phyloP scores from a whole-genome alignment of 148 eudicot genomes.

The Camellia lanceoleosa region DNA sequence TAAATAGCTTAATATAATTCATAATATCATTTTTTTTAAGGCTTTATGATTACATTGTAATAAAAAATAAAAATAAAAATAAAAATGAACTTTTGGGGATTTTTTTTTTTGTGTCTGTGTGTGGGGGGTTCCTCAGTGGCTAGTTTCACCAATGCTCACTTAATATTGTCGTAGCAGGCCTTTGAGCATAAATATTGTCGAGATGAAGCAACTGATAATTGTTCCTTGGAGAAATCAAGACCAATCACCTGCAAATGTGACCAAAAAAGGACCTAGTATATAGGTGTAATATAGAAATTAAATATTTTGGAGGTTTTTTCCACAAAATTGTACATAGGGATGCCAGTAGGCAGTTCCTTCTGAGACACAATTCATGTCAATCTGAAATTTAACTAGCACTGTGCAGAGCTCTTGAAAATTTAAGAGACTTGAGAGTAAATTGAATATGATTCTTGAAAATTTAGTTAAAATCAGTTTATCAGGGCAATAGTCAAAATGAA shows the following conservation, averaged over 20 bases:
- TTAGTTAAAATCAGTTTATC: background rate
- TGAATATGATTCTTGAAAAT: background rate
- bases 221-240: constrained; percentile 76
- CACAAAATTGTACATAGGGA: background rate
- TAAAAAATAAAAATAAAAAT: background rate
- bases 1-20: background rate
- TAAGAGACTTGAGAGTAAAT: background rate
- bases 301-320: background rate
- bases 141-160: constrained; percentile 67
- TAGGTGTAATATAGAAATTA: background rate
- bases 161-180: constrained; percentile 63
- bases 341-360: background rate
- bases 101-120: background rate
- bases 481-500: background rate
- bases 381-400: background rate
- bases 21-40: background rate
- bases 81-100: too few relatives aligned
- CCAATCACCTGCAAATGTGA: constrained; percentile 61
- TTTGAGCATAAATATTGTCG: constrained; percentile 49
- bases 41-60: background rate
- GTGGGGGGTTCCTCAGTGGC: background rate
- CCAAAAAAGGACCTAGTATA: constrained; percentile 1
- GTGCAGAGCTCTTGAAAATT: background rate
- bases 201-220: constrained; percentile 64
- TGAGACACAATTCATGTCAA: background rate